phyloP scores from a whole-genome alignment of 257 asterid genomes.

The Salvia miltiorrhiza region DNA sequence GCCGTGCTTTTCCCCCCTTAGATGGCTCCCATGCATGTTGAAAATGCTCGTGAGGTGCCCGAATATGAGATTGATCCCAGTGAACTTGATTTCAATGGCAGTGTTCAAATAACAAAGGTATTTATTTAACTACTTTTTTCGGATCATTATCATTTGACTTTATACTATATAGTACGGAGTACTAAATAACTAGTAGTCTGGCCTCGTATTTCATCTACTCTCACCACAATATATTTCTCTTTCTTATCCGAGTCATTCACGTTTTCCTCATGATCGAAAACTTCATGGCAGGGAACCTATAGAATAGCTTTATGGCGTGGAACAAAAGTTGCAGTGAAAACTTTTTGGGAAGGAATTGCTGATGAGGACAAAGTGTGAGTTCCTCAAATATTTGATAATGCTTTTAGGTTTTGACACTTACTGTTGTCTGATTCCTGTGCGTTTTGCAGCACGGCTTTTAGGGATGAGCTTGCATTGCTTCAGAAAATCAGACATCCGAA shows the following conservation, averaged over 20 bases:
- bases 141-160: no score
- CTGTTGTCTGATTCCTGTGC: slow-evolving; percentile 8
- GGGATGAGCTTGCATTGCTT: slow-evolving; percentile 88
- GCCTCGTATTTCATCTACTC: no score
- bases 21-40: slow-evolving; percentile 91
- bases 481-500: slow-evolving; percentile 96
- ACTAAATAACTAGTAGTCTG: no score
- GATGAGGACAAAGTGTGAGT: slow-evolving; percentile 92
- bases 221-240: no score
- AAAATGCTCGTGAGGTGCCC: slow-evolving; percentile 72
- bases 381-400: slow-evolving; percentile 1
- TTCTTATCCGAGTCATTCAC: neutral
- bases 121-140: no score
- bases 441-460: slow-evolving; percentile 64
- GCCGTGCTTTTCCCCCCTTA: slow-evolving; percentile 21
- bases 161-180: no score
- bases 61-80: slow-evolving; percentile 81
- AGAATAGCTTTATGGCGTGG: slow-evolving; percentile 86
- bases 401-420: slow-evolving; percentile 11
- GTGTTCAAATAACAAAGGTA: slow-evolving; percentile 75
- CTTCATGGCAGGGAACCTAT: slow-evolving; percentile 72
- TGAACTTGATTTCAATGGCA: slow-evolving; percentile 81
- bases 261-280: neutral
- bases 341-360: slow-evolving; percentile 71
- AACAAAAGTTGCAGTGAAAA: slow-evolving; percentile 85